Percentiles rank a stretch among this genome's conserved stretches.
phyloP scores from a whole-genome alignment of 2,329 filamentous ascomycete species.

The Whalleya microplaca region DNA sequence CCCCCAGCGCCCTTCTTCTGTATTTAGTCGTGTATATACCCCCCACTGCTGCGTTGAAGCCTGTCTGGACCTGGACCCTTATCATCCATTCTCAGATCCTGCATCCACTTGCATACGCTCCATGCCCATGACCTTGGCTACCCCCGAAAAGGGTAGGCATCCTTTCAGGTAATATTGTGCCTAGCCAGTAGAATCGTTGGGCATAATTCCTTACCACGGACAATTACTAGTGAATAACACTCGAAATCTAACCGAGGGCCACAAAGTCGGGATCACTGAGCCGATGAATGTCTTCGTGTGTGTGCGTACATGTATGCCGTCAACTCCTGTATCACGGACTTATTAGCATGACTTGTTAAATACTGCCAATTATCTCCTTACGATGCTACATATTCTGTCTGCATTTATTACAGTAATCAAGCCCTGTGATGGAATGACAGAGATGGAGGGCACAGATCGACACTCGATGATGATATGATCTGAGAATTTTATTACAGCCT shows the following conservation, averaged over 20 bases:
- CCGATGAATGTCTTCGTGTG: background rate
- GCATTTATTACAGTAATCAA: no score
- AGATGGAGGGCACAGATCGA: background rate
- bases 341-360: no score
- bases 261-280: background rate
- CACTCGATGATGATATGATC: background rate
- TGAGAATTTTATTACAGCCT: no score
- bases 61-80: conserved; percentile 25
- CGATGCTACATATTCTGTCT: no score
- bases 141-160: background rate
- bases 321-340: no score
- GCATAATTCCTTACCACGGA: background rate
- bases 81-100: conserved; percentile 2
- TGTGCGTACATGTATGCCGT: no score
- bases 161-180: background rate
- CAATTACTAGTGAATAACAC: background rate
- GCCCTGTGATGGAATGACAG: no score
- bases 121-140: background rate
- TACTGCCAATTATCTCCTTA: no score
- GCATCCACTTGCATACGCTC: conserved; percentile 11
- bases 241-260: no score
- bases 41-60: conserved; percentile 12
- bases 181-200: background rate
- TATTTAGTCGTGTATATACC: background rate
- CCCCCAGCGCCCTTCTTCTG: conserved; percentile 9